phyloP scores from a whole-genome alignment of 2,329 filamentous ascomycete genomes.

The Aspergillus cejpii region DNA sequence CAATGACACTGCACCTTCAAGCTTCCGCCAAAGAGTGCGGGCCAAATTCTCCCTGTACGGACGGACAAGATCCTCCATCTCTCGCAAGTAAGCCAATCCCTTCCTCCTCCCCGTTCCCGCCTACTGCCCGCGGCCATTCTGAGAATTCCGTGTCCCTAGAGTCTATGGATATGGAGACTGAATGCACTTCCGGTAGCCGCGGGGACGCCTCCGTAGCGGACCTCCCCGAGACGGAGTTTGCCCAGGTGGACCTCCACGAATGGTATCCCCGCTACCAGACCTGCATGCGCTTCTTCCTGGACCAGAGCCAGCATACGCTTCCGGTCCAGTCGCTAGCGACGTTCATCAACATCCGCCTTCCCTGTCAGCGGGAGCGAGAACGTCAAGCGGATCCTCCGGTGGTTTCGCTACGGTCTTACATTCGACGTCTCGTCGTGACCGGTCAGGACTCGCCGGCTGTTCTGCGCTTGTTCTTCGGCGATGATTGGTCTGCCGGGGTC shows the following conservation, averaged over 20 bases:
- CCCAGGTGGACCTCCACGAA: constrained; percentile 61
- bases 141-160: constrained; percentile 21
- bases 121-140: constrained; percentile 52
- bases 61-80: constrained; percentile 24
- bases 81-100: constrained; percentile 25
- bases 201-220: constrained; percentile 15
- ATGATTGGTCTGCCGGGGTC: constrained; percentile 74
- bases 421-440: constrained; percentile 87
- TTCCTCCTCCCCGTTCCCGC: neutral
- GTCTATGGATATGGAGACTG: constrained; percentile 25
- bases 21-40: constrained; percentile 28
- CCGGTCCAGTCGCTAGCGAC: constrained; percentile 80
- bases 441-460: constrained; percentile 80
- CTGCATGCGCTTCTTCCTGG: constrained; percentile 81
- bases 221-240: constrained; percentile 27
- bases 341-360: constrained; percentile 85
- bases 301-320: constrained; percentile 72
- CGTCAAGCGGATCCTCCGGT: constrained; percentile 32
- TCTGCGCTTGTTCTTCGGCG: constrained; percentile 85
- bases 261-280: constrained; percentile 87
- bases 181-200: constrained; percentile 23
- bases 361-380: constrained; percentile 61
- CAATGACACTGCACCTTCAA: constrained; percentile 27
- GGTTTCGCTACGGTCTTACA: constrained; percentile 74
- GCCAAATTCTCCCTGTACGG: constrained; percentile 27